Evolutionary conservation across 208 protist species (phyloP).

Genomic region (Trypanosoma vivax): DNA sequence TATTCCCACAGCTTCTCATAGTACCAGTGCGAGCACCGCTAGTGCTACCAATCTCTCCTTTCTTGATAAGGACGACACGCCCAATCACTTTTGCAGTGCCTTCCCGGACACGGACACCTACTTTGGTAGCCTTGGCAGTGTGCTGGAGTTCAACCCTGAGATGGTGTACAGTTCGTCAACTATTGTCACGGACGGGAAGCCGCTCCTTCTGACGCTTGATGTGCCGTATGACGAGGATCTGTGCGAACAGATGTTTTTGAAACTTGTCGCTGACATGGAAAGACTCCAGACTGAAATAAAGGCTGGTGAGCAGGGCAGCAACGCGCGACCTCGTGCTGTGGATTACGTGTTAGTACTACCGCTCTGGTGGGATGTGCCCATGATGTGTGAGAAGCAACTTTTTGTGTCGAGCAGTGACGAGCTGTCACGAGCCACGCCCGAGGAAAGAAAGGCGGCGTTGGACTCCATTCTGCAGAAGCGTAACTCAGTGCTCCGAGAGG

Average conservation of each 20-base stretch:
- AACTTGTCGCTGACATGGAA: constrained; percentile 64
- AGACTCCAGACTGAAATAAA: neutral
- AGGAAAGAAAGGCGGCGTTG: constrained; percentile 4
- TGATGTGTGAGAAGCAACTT: constrained; percentile 58
- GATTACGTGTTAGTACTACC: constrained; percentile 84
- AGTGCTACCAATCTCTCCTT: neutral
- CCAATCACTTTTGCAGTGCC: constrained; percentile 79
- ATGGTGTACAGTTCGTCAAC: constrained; percentile 23
- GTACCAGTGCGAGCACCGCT: neutral
- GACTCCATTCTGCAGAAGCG: constrained; percentile 32
- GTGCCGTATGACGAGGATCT: constrained; percentile 88
- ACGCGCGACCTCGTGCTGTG: constrained; percentile 9
- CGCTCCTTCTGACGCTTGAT: constrained; percentile 77
- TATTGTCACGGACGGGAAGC: constrained; percentile 30
- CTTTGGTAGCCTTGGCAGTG: constrained; percentile 83
- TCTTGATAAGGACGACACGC: constrained; percentile 29
- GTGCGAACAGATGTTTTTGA: constrained; percentile 79
- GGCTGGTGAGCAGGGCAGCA: neutral
- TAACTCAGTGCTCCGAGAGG: constrained; percentile 43
- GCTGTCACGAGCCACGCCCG: neutral
- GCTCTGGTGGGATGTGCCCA: constrained; percentile 74
- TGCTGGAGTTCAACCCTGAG: constrained; percentile 48
- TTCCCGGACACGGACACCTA: constrained; percentile 81
- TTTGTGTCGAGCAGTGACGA: constrained; percentile 23
- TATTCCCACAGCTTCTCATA: constrained; percentile 16